Evolutionary conservation across 768 basidiomycete species (phyloP).

Genomic region (Tulasnella sp.): DNA sequence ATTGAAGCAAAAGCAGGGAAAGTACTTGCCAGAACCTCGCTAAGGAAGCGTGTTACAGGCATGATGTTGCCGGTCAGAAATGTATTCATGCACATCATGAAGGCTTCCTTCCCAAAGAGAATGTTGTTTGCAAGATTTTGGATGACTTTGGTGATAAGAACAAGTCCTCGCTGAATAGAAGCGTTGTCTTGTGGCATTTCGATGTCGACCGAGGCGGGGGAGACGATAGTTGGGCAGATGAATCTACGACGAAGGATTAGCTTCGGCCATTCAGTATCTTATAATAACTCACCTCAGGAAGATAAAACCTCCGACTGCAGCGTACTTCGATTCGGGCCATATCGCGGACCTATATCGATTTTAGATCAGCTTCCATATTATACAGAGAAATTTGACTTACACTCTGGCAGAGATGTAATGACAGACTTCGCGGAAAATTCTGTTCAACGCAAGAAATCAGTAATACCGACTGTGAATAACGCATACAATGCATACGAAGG

Average conservation of each 20-base stretch:
- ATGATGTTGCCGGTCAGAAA: slow-evolving; percentile 62
- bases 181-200: slow-evolving; percentile 50
- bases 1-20: background rate
- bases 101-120: slow-evolving; percentile 80
- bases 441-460: slow-evolving; percentile 24
- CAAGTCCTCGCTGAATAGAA: slow-evolving; percentile 62
- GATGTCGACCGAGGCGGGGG: slow-evolving; percentile 76
- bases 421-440: slow-evolving; percentile 80
- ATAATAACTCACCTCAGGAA: slow-evolving; percentile 56
- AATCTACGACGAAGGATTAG: slow-evolving; percentile 42
- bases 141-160: slow-evolving; percentile 82
- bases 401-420: slow-evolving; percentile 67
- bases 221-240: slow-evolving; percentile 81
- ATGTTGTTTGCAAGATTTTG: slow-evolving; percentile 93
- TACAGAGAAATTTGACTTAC: slow-evolving; percentile 35
- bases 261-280: background rate
- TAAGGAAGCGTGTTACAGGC: slow-evolving; percentile 64
- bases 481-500: slow-evolving; percentile 50
- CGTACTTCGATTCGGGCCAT: slow-evolving; percentile 72
- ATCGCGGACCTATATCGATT: slow-evolving; percentile 36
- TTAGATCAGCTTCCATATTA: slow-evolving; percentile 14
- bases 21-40: slow-evolving; percentile 52
- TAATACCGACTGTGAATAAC: background rate
- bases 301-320: slow-evolving; percentile 81
- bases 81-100: slow-evolving; percentile 70